Percentiles rank a stretch among this genome's conserved stretches.
Conservation (phyloP, 2,329 filamentous ascomycete genomes). For the Fusarium lyarnte region DNA sequence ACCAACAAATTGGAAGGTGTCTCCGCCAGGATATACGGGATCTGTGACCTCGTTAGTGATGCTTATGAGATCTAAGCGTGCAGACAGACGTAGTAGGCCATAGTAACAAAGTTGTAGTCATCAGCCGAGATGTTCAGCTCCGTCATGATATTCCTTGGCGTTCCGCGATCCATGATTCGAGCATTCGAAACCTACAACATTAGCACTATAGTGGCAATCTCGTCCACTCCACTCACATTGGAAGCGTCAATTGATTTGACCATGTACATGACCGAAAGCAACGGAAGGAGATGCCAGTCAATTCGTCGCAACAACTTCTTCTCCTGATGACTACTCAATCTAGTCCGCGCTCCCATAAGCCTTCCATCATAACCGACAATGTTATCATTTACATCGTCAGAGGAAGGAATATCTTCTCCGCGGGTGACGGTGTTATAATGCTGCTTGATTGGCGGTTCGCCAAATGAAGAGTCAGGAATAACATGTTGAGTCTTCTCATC, state of each 20-base stretch:
- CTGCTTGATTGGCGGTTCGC: accelerated
- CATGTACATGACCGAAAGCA: neutral
- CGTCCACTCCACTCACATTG: neutral
- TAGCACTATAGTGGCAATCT: neutral
- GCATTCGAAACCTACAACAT: neutral
- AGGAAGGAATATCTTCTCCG: neutral
- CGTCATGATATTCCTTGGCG: neutral
- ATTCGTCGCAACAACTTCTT: neutral
- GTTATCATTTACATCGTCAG: accelerated
- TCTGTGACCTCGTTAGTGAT: neutral
- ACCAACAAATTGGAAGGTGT: neutral
- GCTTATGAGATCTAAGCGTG: no score
- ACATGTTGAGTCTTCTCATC: neutral
- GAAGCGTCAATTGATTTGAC: neutral
- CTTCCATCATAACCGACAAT: neutral
- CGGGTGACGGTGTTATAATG: neutral
- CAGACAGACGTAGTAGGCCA: neutral
- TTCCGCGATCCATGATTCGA: neutral
- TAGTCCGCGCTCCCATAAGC: neutral
- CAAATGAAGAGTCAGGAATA: neutral
- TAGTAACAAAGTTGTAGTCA: neutral
- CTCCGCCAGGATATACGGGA: neutral
- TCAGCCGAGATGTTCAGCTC: neutral
- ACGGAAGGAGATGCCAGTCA: neutral
- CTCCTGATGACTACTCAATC: neutral